Evolutionary conservation across 2,329 filamentous ascomycete genomes (phyloP).

Genomic region (Penicillium sumatraense): DNA sequence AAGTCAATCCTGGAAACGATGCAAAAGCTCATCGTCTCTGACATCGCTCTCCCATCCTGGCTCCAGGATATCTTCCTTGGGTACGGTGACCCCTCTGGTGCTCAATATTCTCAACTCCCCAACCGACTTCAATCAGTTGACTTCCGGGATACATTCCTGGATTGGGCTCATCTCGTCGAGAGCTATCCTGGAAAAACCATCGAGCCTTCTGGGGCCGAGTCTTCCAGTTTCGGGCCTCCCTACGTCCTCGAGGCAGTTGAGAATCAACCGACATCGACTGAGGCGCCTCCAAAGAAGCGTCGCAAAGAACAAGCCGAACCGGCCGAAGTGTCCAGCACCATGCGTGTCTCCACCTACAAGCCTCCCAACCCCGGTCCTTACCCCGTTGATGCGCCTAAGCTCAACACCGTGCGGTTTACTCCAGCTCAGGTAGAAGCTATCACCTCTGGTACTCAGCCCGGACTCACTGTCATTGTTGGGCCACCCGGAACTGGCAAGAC

Average conservation of each 20-base stretch:
- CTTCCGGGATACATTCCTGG: slow-evolving; percentile 90
- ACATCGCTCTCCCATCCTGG: slow-evolving; percentile 86
- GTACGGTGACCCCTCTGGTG: slow-evolving; percentile 88
- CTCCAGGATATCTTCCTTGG: slow-evolving; percentile 97
- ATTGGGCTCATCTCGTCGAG: slow-evolving; percentile 92
- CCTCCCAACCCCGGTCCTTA: slow-evolving; percentile 90
- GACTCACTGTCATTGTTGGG: slow-evolving; percentile 89
- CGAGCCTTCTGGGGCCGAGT: slow-evolving; percentile 73
- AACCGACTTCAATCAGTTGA: slow-evolving; percentile 81
- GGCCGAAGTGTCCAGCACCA: slow-evolving; percentile 64
- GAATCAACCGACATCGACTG: slow-evolving; percentile 55
- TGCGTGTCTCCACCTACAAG: slow-evolving; percentile 88
- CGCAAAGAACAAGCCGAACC: slow-evolving; percentile 76
- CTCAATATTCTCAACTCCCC: slow-evolving; percentile 80
- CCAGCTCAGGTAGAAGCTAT: slow-evolving; percentile 91
- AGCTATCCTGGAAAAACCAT: slow-evolving; percentile 86
- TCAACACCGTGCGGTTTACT: slow-evolving; percentile 86
- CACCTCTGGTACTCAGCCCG: slow-evolving; percentile 89
- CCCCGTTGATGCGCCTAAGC: slow-evolving; percentile 77
- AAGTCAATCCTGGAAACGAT: slow-evolving; percentile 92
- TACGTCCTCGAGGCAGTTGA: slow-evolving; percentile 77
- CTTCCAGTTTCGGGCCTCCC: slow-evolving; percentile 79
- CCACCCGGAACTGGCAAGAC: slow-evolving; percentile 98
- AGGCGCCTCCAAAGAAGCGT: slow-evolving; percentile 81
- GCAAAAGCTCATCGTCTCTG: slow-evolving; percentile 79